Evolutionary conservation across 1,139 yeast genomes (phyloP).

Genomic region (Pichia sp.): DNA sequence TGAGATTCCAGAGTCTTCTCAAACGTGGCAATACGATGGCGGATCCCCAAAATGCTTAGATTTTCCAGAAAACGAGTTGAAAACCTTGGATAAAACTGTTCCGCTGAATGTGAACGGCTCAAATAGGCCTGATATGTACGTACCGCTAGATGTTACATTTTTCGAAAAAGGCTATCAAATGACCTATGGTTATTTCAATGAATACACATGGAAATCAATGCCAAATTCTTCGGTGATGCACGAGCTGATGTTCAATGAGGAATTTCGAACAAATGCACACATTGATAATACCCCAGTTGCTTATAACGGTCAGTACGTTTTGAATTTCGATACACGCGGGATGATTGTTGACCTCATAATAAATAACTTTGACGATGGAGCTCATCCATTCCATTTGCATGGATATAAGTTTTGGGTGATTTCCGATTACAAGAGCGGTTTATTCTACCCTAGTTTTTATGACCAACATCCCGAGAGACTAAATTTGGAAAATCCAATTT

Average conservation of each 20-base stretch:
- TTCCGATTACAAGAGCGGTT: conserved; percentile 18
- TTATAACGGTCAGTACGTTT: conserved; percentile 7
- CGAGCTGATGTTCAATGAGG: conserved; percentile 7
- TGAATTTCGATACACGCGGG: conserved; percentile 12
- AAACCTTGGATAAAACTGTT: conserved; percentile 21
- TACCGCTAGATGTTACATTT: conserved; percentile 21
- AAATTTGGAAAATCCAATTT: conserved; percentile 37
- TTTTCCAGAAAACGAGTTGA: conserved; percentile 25
- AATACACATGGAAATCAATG: conserved; percentile 8
- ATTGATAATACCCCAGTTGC: conserved; percentile 4
- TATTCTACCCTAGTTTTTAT: conserved; percentile 38
- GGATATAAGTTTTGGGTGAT: conserved; percentile 48
- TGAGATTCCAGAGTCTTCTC: conserved; percentile 7
- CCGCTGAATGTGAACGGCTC: conserved; percentile 17
- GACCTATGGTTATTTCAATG: conserved; percentile 11
- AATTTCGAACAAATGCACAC: conserved; percentile 3
- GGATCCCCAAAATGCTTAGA: conserved; percentile 29
- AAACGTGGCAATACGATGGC: conserved; percentile 24
- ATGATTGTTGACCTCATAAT: conserved; percentile 49
- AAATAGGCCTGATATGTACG: conserved; percentile 17
- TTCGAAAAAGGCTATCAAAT: conserved; percentile 11
- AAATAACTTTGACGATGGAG: conserved; percentile 60
- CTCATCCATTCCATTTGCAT: conserved; percentile 71
- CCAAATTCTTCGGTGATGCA: conserved; percentile 11
- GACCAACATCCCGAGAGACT: conserved; percentile 31